These are phyloP conservation scores for Backusella macrospora DNA, from an alignment of 192 early-diverging fungal genomes.

Conservation along the genomic window DNA sequence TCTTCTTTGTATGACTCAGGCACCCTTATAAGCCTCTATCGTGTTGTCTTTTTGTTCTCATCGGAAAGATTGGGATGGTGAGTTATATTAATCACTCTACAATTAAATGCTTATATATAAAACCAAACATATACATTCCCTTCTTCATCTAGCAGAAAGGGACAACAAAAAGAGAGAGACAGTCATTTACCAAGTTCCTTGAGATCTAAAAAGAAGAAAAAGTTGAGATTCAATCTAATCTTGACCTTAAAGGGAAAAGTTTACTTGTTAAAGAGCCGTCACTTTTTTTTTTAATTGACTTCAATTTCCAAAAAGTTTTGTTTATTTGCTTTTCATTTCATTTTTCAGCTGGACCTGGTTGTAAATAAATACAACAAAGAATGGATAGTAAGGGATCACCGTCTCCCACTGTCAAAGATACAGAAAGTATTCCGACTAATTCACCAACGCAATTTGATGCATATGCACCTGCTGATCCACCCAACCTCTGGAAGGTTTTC, in stretches of 20 bases:
- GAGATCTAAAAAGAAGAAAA: not conserved
- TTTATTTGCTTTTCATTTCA: not conserved
- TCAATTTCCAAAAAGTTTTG: not conserved
- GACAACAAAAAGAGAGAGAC: too few relatives aligned
- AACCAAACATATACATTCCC: too few relatives aligned
- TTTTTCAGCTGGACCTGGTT: not conserved
- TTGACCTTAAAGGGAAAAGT: not conserved
- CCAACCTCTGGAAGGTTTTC: constrained; percentile 19
- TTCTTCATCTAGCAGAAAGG: too few relatives aligned
- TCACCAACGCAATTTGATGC: constrained; percentile 23
- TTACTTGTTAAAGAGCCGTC: not conserved
- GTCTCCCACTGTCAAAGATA: not conserved
- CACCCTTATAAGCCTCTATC: too few relatives aligned
- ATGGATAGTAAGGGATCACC: constrained; percentile 18
- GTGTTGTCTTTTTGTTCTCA: too few relatives aligned
- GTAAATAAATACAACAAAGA: not conserved
- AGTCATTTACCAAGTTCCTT: too few relatives aligned
- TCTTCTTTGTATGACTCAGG: too few relatives aligned
- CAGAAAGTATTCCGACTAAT: not conserved
- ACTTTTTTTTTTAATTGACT: not conserved
- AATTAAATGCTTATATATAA: too few relatives aligned
- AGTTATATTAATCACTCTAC: too few relatives aligned
- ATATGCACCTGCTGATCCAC: constrained; percentile 15
- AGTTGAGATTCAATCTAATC: not conserved
- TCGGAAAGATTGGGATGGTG: too few relatives aligned